Percentiles rank a stretch among this genome's conserved stretches.
phyloP scores from a whole-genome alignment of 208 protist genomes.

The Giardia duodenalis region DNA sequence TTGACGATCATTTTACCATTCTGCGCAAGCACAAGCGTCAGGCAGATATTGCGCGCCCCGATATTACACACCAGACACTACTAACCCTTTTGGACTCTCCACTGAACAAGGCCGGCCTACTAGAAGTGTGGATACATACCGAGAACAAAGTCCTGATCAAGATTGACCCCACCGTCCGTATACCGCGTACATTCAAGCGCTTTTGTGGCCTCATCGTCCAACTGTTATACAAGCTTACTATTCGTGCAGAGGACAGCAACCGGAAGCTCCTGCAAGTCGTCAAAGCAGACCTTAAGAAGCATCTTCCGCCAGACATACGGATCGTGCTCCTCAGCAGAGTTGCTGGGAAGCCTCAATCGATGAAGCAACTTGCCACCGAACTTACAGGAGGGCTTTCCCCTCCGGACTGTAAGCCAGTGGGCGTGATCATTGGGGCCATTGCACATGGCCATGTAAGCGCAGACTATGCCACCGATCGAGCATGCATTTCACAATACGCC shows the following conservation, averaged over 20 bases:
- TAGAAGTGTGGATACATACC: conserved; percentile 71
- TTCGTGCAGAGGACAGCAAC: conserved; percentile 63
- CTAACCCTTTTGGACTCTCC: conserved; percentile 89
- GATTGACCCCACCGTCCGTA: conserved; percentile 80
- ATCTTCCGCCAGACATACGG: conserved; percentile 64
- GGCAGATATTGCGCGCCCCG: conserved; percentile 75
- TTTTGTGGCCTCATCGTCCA: conserved; percentile 95
- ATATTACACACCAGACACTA: conserved; percentile 90
- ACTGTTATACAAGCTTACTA: conserved; percentile 87
- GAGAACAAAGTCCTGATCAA: conserved; percentile 70
- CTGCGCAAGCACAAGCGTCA: conserved; percentile 73
- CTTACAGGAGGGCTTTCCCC: neutral
- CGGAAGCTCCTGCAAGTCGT: conserved; percentile 73
- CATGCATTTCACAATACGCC: conserved; percentile 62
- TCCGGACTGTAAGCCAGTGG: conserved; percentile 46
- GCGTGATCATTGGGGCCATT: conserved; percentile 63
- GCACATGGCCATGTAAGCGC: conserved; percentile 56
- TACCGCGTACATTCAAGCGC: conserved; percentile 85
- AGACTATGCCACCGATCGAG: conserved; percentile 54
- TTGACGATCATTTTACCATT: conserved; percentile 74
- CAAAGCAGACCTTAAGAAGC: conserved; percentile 87
- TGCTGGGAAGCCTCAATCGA: neutral
- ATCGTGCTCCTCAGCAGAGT: neutral
- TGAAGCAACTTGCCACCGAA: neutral
- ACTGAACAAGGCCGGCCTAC: conserved; percentile 77